A percentile compares a stretch with the other conserved stretches of the same genome.
These are phyloP conservation scores for Phytophthora foliorum DNA, from an alignment of 352 stramenopile species.

Conservation along the genomic window DNA sequence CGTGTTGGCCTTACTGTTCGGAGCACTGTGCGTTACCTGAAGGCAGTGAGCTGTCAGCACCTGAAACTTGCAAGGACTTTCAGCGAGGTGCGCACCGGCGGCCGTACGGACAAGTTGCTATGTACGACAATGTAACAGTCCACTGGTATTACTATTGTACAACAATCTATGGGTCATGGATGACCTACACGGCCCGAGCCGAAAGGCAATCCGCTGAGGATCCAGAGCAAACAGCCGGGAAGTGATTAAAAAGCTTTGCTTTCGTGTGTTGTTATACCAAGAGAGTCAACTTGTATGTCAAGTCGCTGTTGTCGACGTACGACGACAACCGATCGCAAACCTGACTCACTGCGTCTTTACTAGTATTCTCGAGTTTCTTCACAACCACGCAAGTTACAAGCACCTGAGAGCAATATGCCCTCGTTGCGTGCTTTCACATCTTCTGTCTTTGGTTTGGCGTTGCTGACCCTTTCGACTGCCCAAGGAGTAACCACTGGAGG, in stretches of 20 bases:
- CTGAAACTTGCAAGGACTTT: no score
- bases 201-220: no score
- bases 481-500: conserved; percentile 1
- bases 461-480: conserved; percentile 5
- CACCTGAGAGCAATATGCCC: conserved; percentile 1
- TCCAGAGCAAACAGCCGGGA: conserved; percentile 5
- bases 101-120: no score
- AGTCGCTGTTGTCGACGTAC: conserved; percentile 11
- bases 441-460: conserved; percentile 1
- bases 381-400: background rate
- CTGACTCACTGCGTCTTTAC: background rate
- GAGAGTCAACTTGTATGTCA: background rate
- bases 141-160: no score
- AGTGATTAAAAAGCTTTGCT: conserved; percentile 27
- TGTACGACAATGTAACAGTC: no score
- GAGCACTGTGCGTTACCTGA: no score
- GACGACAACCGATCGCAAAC: background rate
- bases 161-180: no score
- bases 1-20: no score
- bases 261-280: background rate
- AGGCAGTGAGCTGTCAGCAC: no score
- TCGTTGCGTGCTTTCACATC: conserved; percentile 1
- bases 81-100: no score
- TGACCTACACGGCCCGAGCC: no score
- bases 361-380: conserved; percentile 5